Base-by-base conservation (phyloP, 2,329 filamentous ascomycete species). In the Elsinoe ampelina region DNA sequence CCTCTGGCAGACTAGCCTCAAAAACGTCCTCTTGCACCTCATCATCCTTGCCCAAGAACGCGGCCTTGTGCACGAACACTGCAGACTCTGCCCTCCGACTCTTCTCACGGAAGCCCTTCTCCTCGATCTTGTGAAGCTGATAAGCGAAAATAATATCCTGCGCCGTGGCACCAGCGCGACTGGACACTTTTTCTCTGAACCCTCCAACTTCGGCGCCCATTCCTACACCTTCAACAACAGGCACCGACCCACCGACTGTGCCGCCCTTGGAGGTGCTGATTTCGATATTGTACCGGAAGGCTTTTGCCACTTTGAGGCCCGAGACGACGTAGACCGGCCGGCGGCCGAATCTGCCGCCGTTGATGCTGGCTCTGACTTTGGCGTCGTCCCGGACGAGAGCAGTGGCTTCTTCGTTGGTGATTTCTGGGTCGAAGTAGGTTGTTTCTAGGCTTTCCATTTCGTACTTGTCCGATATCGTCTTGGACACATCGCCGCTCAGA, bases 141-240 rank as follows among this genome's bases (percentile, higher is more conserved):
- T 51, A 51, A 19, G 47, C 47, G n/a, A 51, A 35, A 17, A 51
- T 51, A n/a, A 51, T 19, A 32, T 51, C 47, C 5, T 32, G 13
- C 7, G n/a, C 7, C 13, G 47, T 36, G 2, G 30, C 4, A 13
- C 3, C 13, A 2, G 47, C 13, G 2, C 13, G 13, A 8, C 26
- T 19, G 17, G 12, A 20, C 11, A 10, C 26, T 13, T 32, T 26
- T 11, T 32, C 30, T n/a, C 47, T 51, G 11, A 2, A 15, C 13
- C 30, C 30, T 10, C 47, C 47, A 3, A 51, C n/a, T 38, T 51
- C 47, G 8, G 30, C 47, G 8, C 47, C 47, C 7, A 36, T 7
- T 2, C 47, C 30, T 11, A 51, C 47, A 10, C 12, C 26, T 12
- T 51, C 47, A 7, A 20, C 32, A 8, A 51, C 13, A 13, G 47